Evolutionary conservation across 495 filamentous ascomycete genomes (phyloP).

Genomic region (Penicillium odoratum): DNA sequence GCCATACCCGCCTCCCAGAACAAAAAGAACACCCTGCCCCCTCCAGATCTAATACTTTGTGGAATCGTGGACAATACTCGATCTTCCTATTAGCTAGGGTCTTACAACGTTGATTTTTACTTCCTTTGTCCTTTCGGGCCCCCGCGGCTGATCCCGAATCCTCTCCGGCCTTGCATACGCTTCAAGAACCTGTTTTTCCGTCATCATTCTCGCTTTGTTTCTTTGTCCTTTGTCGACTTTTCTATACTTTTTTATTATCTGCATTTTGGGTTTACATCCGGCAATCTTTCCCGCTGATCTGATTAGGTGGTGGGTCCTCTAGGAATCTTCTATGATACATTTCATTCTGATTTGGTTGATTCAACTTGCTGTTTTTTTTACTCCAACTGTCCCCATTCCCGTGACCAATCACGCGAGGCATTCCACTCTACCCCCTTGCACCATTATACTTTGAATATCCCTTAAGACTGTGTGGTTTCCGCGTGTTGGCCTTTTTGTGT

Average conservation of each 20-base stretch:
- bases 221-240: neutral
- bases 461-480: neutral
- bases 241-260: neutral
- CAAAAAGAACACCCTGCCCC: conserved; percentile 20
- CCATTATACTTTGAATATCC: conserved; percentile 2
- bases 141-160: conserved; percentile 11
- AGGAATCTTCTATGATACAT: neutral
- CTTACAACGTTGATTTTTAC: conserved; percentile 8
- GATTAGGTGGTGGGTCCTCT: neutral
- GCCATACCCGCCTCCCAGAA: conserved; percentile 22
- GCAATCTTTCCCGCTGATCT: neutral
- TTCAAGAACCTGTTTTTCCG: conserved; percentile 6
- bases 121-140: neutral
- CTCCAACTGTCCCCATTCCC: conserved; percentile 9
- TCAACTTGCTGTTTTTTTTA: neutral
- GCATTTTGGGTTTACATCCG: neutral
- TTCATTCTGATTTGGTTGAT: neutral
- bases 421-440: conserved; percentile 15
- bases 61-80: conserved; percentile 11
- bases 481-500: conserved; percentile 4
- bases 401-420: conserved; percentile 31
- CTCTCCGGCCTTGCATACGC: conserved; percentile 4
- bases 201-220: neutral
- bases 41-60: conserved; percentile 17
- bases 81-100: conserved; percentile 12